Evolutionary conservation across 2,329 filamentous ascomycete species (phyloP).

Genomic region (Phaeosphaeria sp.): DNA sequence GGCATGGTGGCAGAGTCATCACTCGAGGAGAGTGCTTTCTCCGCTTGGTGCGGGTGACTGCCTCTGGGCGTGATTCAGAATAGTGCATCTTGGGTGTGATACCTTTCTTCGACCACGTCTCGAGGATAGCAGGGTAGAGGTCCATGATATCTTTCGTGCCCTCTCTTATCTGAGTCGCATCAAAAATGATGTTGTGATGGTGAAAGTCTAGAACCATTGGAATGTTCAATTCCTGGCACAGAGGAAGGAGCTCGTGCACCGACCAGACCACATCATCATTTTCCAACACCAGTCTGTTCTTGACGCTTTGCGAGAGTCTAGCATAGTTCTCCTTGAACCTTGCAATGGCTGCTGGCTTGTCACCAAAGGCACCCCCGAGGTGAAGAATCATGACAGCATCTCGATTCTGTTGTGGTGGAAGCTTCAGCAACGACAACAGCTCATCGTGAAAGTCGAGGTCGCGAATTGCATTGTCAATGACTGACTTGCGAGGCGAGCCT

Average conservation of each 20-base stretch:
- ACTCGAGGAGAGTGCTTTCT: constrained; percentile 87
- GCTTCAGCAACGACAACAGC: constrained; percentile 75
- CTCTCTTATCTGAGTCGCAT: constrained; percentile 74
- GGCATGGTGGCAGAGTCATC: constrained; percentile 79
- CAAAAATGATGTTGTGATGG: constrained; percentile 94
- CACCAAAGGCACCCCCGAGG: constrained; percentile 89
- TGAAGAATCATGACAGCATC: constrained; percentile 96
- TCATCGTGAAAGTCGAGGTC: constrained; percentile 91
- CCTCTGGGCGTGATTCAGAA: constrained; percentile 78
- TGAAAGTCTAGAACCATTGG: constrained; percentile 92
- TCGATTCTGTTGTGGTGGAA: constrained; percentile 78
- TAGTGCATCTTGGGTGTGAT: constrained; percentile 98
- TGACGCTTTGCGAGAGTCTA: constrained; percentile 71
- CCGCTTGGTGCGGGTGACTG: constrained; percentile 77
- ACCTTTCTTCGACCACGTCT: constrained; percentile 82
- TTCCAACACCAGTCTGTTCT: constrained; percentile 83
- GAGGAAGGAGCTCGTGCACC: constrained; percentile 87
- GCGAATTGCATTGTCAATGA: constrained; percentile 77
- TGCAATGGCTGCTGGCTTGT: constrained; percentile 79
- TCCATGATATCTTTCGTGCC: constrained; percentile 81
- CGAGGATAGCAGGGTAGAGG: constrained; percentile 77
- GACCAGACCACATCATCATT: constrained; percentile 94
- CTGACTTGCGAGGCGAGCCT: constrained; percentile 78
- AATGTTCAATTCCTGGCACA: constrained; percentile 94
- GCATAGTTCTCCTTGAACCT: constrained; percentile 80